Conservation (phyloP, 306 rosid genomes). For the Boehmeria nivea region DNA sequence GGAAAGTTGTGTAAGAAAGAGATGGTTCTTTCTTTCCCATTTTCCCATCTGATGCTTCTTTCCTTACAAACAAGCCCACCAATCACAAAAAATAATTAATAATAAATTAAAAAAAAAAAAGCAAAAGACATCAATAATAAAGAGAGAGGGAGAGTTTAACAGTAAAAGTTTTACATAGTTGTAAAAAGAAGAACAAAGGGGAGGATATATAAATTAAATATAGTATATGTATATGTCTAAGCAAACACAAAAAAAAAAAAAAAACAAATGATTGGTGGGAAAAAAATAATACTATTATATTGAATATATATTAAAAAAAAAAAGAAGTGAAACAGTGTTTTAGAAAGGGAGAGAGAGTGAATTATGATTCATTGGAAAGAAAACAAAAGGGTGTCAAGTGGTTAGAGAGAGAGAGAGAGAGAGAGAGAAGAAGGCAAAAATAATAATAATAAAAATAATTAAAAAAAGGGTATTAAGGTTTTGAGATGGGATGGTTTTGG, state of each 20-base stretch:
- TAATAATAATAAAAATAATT: no score
- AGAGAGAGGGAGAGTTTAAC: neutral
- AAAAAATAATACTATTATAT: slow-evolving; percentile 7
- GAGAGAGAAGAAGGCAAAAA: slow-evolving; percentile 10
- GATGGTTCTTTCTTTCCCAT: slow-evolving; percentile 45
- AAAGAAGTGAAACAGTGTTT: neutral
- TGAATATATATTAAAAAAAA: neutral
- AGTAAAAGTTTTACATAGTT: no score
- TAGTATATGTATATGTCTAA: neutral
- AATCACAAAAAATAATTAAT: neutral
- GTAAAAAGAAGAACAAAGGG: no score
- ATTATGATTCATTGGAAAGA: slow-evolving; percentile 43
- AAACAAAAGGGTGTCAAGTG: slow-evolving; percentile 48
- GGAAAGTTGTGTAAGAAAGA: slow-evolving; percentile 76
- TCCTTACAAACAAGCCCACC: slow-evolving; percentile 28
- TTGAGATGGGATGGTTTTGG: slow-evolving; percentile 34
- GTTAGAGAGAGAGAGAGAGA: slow-evolving; percentile 34
- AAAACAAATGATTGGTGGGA: slow-evolving; percentile 14
- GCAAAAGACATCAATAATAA: neutral
- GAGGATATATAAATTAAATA: no score
- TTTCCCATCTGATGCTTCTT: slow-evolving; percentile 7
- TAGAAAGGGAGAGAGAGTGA: slow-evolving; percentile 19
- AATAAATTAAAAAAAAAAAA: slow-evolving; percentile 1
- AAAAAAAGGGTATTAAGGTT: slow-evolving; percentile 23
- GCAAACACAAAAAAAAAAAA: neutral